Conservation (phyloP, 495 filamentous ascomycete species). For the Lepidopterella palustris region DNA sequence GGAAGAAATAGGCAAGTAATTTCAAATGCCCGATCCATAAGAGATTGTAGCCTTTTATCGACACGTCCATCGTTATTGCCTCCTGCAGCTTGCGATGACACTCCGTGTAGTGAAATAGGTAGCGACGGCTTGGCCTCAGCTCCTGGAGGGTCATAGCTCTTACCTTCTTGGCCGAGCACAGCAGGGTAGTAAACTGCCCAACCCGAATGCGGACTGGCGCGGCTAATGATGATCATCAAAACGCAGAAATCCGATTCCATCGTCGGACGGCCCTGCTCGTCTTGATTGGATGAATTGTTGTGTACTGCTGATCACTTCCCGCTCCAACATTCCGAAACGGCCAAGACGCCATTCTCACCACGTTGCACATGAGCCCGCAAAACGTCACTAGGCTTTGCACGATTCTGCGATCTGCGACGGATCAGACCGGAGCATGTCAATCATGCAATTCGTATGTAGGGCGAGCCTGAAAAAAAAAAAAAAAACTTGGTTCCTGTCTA, state of each 20-base stretch:
- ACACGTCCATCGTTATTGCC: neutral
- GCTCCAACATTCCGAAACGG: neutral
- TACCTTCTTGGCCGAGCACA: neutral
- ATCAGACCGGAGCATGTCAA: neutral
- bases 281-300: neutral
- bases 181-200: neutral
- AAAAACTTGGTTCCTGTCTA: neutral
- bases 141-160: neutral
- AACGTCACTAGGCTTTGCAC: neutral
- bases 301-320: neutral
- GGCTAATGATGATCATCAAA: too few relatives aligned
- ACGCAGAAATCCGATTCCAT: neutral
- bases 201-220: too few relatives aligned
- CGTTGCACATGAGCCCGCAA: neutral
- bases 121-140: too few relatives aligned
- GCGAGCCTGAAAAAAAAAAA: neutral
- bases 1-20: neutral
- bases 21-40: neutral
- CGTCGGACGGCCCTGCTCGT: too few relatives aligned
- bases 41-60: neutral
- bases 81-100: neutral
- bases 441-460: neutral
- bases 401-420: neutral
- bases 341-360: neutral
- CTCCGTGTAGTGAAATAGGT: neutral